These are phyloP conservation scores for Pontederia crassipes DNA, from an alignment of 176 grass and related monocot genomes.

Conservation along the genomic window DNA sequence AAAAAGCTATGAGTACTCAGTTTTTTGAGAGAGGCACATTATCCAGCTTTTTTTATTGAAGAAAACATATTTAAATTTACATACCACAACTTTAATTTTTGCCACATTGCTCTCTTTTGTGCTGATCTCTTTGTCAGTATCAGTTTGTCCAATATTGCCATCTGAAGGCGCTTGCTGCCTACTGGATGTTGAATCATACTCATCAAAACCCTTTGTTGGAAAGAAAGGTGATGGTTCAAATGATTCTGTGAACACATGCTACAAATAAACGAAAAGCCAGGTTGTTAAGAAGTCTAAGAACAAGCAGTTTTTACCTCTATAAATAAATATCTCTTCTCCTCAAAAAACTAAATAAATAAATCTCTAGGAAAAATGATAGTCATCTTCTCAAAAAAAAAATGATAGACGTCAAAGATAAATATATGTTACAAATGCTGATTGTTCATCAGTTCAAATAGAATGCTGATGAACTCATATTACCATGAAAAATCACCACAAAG, in stretches of 20 bases:
- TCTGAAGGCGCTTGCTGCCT: constrained; percentile 9
- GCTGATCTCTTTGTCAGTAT: constrained; percentile 18
- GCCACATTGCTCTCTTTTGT: constrained; percentile 25
- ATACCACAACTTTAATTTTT: constrained; percentile 36
- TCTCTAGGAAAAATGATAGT: too few species aligned
- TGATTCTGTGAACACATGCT: constrained; percentile 23
- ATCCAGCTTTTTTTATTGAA: too few species aligned
- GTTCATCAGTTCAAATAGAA: too few species aligned
- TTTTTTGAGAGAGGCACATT: too few species aligned
- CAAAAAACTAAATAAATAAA: too few species aligned
- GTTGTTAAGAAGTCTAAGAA: background rate
- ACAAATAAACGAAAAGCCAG: constrained; percentile 12
- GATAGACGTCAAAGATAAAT: too few species aligned
- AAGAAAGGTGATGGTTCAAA: constrained; percentile 26
- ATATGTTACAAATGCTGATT: too few species aligned
- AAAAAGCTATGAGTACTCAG: too few species aligned
- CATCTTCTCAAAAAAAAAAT: too few species aligned
- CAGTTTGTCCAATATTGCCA: constrained; percentile 10
- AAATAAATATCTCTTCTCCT: too few species aligned
- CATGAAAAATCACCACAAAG: too few species aligned
- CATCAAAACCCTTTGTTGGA: constrained; percentile 22
- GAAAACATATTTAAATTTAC: background rate
- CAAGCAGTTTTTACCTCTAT: background rate
- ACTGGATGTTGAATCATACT: constrained; percentile 13
- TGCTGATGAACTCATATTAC: too few species aligned